A percentile compares a stretch with the other conserved stretches of the same genome.
Conservation (phyloP, 2,329 filamentous ascomycete genomes). For the Claviceps quebecensis region DNA sequence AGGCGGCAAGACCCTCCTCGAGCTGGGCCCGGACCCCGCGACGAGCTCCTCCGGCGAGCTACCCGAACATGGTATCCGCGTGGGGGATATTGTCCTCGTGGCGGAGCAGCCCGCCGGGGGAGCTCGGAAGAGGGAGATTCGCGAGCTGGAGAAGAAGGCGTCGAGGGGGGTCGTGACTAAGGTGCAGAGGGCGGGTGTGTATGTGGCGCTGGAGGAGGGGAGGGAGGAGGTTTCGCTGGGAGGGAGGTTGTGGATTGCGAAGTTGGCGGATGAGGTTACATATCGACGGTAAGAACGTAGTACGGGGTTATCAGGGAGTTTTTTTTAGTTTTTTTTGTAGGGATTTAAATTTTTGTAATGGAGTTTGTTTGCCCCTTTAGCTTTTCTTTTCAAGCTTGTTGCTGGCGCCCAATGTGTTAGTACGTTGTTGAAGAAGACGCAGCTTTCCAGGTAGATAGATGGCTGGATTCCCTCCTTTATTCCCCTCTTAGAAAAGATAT, state of each 20-base stretch:
- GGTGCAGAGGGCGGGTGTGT: conserved; percentile 42
- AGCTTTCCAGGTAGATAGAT: too few relatives aligned
- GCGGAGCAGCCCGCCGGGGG: conserved; percentile 60
- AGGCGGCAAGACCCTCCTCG: conserved; percentile 79
- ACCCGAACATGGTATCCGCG: conserved; percentile 60
- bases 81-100: conserved; percentile 66
- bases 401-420: too few relatives aligned
- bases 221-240: conserved; percentile 30
- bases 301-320: too few relatives aligned
- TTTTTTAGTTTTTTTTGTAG: too few relatives aligned
- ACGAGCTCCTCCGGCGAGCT: conserved; percentile 41
- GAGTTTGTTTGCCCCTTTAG: too few relatives aligned
- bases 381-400: not conserved
- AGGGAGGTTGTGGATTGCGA: conserved; percentile 48
- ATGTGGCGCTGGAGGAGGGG: conserved; percentile 57
- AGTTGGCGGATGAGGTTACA: conserved; percentile 55
- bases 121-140: conserved; percentile 59
- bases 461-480: not conserved
- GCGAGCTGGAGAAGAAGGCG: conserved; percentile 54
- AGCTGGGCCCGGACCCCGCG: conserved; percentile 62
- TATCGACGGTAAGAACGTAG: conserved; percentile 33
- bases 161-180: conserved; percentile 57
- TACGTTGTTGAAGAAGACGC: too few relatives aligned
- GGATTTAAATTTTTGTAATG: not conserved
- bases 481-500: not conserved